phyloP scores from a whole-genome alignment of 2,329 filamentous ascomycete species.

The Xylariaceae sp. region DNA sequence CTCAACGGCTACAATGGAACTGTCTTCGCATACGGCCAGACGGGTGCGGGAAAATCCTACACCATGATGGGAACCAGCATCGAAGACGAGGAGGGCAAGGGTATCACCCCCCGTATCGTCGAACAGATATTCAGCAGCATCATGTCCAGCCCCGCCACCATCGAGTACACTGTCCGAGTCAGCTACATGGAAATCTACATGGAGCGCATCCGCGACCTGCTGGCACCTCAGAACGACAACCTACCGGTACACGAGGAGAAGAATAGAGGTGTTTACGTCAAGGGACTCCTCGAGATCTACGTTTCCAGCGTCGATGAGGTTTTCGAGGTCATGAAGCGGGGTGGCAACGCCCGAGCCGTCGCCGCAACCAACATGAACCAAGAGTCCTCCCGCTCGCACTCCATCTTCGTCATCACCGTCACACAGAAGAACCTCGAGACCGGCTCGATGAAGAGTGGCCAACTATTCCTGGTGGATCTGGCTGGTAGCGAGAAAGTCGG shows the following conservation, averaged over 20 bases:
- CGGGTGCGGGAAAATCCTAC: conserved; percentile 96
- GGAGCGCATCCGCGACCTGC: conserved; percentile 91
- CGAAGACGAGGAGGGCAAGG: conserved; percentile 77
- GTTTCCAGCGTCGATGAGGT: conserved; percentile 93
- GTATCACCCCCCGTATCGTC: conserved; percentile 93
- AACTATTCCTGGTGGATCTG: conserved; percentile 95
- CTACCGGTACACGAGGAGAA: conserved; percentile 97
- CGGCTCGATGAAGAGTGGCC: conserved; percentile 89
- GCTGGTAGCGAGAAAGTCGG: conserved; percentile 98
- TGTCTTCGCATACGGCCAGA: conserved; percentile 97
- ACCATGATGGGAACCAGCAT: conserved; percentile 98
- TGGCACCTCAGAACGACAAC: conserved; percentile 91
- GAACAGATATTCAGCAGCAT: conserved; percentile 98
- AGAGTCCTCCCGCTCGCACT: conserved; percentile 95
- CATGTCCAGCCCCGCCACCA: conserved; percentile 80
- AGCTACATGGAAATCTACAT: conserved; percentile 99
- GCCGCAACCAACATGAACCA: conserved; percentile 99
- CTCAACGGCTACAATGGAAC: conserved; percentile 99
- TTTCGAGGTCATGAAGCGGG: conserved; percentile 91
- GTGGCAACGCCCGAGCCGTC: conserved; percentile 82
- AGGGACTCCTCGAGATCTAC: conserved; percentile 89
- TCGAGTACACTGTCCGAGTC: conserved; percentile 97
- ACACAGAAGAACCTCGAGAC: conserved; percentile 98
- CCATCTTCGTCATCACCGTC: conserved; percentile 94
- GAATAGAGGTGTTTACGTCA: conserved; percentile 91